Percentiles rank a stretch among this genome's conserved stretches.
These are phyloP conservation scores for Hansenula anomala DNA, from an alignment of 1,139 yeast species.

Conservation along the genomic window DNA sequence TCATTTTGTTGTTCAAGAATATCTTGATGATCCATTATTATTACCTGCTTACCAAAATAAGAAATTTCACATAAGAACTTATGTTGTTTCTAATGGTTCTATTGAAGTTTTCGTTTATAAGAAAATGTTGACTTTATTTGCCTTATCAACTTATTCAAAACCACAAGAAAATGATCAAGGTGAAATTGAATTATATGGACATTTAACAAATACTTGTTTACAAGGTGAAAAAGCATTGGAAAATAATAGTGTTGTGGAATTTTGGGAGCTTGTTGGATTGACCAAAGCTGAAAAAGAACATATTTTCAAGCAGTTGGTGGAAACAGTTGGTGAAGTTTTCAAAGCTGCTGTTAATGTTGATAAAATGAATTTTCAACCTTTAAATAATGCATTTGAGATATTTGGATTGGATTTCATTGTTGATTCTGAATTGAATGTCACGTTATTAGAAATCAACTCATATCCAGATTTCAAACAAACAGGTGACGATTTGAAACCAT, in stretches of 20 bases:
- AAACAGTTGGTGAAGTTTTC: conserved; percentile 66
- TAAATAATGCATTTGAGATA: conserved; percentile 76
- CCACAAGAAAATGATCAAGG: conserved; percentile 31
- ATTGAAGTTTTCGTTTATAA: conserved; percentile 73
- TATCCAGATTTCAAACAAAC: conserved; percentile 97
- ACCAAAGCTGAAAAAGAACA: conserved; percentile 30
- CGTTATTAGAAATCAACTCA: conserved; percentile 79
- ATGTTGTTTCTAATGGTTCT: conserved; percentile 74
- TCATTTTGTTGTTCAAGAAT: conserved; percentile 86
- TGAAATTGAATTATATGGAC: conserved; percentile 41
- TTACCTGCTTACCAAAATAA: conserved; percentile 54
- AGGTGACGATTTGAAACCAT: conserved; percentile 62
- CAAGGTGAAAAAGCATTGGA: conserved; percentile 50
- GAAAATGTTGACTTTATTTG: conserved; percentile 77
- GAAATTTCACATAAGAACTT: conserved; percentile 86
- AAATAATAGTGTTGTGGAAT: conserved; percentile 56
- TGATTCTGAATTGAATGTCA: conserved; percentile 47
- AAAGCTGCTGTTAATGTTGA: conserved; percentile 79
- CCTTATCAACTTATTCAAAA: conserved; percentile 45
- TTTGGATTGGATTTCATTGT: conserved; percentile 88
- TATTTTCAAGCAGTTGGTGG: conserved; percentile 53
- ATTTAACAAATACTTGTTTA: conserved; percentile 88
- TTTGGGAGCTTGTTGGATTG: conserved; percentile 53
- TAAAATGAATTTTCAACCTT: conserved; percentile 83
- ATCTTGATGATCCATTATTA: conserved; percentile 62